phyloP scores from a whole-genome alignment of 2,329 filamentous ascomycete genomes.

The Mycosphaerella sp. region DNA sequence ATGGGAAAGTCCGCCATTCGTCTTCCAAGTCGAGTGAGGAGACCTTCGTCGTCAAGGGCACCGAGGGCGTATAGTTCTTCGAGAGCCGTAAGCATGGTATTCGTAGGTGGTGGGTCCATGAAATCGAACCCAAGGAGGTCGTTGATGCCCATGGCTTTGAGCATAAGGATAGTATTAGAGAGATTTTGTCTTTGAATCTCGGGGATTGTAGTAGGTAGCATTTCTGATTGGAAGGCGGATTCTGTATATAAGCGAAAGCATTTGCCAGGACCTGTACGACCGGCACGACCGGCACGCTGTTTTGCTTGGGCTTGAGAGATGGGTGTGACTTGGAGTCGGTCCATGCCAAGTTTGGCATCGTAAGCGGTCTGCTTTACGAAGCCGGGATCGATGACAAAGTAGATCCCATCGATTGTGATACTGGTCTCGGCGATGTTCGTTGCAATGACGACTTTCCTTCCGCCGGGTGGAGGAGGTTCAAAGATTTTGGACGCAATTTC shows the following conservation, averaged over 20 bases:
- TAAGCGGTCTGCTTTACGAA: slow-evolving; percentile 98
- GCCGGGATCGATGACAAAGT: slow-evolving; percentile 93
- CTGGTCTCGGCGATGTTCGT: slow-evolving; percentile 98
- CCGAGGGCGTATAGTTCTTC: slow-evolving; percentile 92
- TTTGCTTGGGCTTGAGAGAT: slow-evolving; percentile 97
- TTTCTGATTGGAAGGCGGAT: slow-evolving; percentile 89
- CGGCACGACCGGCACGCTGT: slow-evolving; percentile 85
- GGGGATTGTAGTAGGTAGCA: slow-evolving; percentile 91
- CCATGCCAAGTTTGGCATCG: slow-evolving; percentile 96
- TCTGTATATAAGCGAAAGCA: slow-evolving; percentile 95
- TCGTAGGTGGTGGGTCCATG: slow-evolving; percentile 96
- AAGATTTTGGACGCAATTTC: slow-evolving; percentile 95
- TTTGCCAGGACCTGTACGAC: slow-evolving; percentile 90
- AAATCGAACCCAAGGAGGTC: slow-evolving; percentile 97
- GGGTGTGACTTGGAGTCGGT: slow-evolving; percentile 88
- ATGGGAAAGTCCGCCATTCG: slow-evolving; percentile 99
- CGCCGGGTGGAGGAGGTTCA: slow-evolving; percentile 79
- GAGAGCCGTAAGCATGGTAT: slow-evolving; percentile 93
- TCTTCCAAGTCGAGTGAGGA: slow-evolving; percentile 81
- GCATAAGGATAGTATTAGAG: slow-evolving; percentile 87
- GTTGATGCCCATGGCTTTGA: slow-evolving; percentile 99
- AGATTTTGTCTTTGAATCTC: slow-evolving; percentile 96
- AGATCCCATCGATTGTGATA: slow-evolving; percentile 96
- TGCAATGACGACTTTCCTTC: slow-evolving; percentile 90
- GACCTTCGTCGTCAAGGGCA: slow-evolving; percentile 88